Percentiles rank a stretch among this genome's conserved stretches.
phyloP scores from a whole-genome alignment of 2,329 filamentous ascomycete genomes.

The Scedosporium aurantiacum region DNA sequence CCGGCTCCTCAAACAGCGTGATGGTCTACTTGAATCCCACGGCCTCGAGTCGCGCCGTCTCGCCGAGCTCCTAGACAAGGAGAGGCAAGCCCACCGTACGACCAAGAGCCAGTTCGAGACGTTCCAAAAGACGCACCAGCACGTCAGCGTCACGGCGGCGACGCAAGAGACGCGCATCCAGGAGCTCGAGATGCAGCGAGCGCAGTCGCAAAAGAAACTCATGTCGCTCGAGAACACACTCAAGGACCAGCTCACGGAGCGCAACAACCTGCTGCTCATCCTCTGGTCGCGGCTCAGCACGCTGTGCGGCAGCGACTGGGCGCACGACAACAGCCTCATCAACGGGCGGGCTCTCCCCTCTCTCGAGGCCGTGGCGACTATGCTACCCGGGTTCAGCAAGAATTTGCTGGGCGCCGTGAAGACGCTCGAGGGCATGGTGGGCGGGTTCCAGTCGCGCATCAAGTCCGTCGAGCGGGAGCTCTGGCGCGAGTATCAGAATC shows the following conservation, averaged over 20 bases:
- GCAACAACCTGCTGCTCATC: constrained; percentile 77
- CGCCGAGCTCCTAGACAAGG: constrained; percentile 81
- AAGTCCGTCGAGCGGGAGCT: constrained; percentile 79
- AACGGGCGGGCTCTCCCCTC: constrained; percentile 75
- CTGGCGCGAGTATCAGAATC: constrained; percentile 78
- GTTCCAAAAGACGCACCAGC: constrained; percentile 76
- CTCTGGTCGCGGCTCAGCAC: constrained; percentile 82
- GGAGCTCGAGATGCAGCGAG: constrained; percentile 74
- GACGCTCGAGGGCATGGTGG: constrained; percentile 70
- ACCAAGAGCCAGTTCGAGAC: constrained; percentile 84
- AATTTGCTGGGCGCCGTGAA: constrained; percentile 82
- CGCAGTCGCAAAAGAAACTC: constrained; percentile 67
- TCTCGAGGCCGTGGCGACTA: constrained; percentile 73
- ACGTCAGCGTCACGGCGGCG: constrained; percentile 74
- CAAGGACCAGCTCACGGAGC: constrained; percentile 78
- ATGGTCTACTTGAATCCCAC: constrained; percentile 77
- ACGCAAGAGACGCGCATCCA: constrained; percentile 75
- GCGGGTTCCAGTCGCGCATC: constrained; percentile 68
- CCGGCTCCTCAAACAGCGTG: constrained; percentile 77
- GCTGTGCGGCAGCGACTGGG: constrained; percentile 86
- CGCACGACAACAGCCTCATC: constrained; percentile 77
- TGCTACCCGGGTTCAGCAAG: constrained; percentile 79
- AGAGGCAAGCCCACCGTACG: constrained; percentile 71
- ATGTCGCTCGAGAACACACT: constrained; percentile 65
- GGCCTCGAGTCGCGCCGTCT: constrained; percentile 78